Base-by-base conservation (phyloP, 768 basidiomycete species). In the Boletus speciosus region DNA sequence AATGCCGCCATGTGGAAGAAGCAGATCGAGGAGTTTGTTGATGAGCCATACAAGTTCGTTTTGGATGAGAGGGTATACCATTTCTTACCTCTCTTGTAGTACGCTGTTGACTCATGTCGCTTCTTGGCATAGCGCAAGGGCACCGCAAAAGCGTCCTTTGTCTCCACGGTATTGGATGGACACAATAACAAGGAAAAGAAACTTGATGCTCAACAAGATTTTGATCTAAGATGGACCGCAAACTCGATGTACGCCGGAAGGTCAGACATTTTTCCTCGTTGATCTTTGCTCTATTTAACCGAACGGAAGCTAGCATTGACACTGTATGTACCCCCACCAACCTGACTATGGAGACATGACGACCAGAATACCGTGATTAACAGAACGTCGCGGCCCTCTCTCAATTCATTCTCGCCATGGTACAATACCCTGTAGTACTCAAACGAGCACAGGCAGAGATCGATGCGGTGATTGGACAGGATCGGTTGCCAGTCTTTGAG, bases 221-320 rank as follows among this genome's bases (percentile, higher is more conserved):
- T 82, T 56, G 88, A 90, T 59, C 73, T 90, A 43, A 84, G 86
- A 55, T 88, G 87, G 86, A 82, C 85, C 1, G 88, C 89, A n/a
- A 89, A 90, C 66, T 89, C 87, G 31, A 88, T 90, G 85, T 90
- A 86, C 64, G 73, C 77, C 6, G 73, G 73, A 66, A 65, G 59
- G 72, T 63, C 38, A 36, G 54, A 4, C 52, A 6, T 40, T n/a
- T 15, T 37, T 52, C 16, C 16, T 29, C 14, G n/a, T 16, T 14
- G 6, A 0, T 4, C 14, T 12, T 35, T 23, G 27, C 10, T 6
- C 51, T 29, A 14, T 32, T 48, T 14, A 36, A 36, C n/a, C 4
- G 29, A 35, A 47, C 38, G 32, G 15, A 40, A 54, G 82, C 79
- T 15, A 84, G 84, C 59, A 74, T 80, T 36, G 86, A 88, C 61